Evolutionary conservation across 2,329 filamentous ascomycete species (phyloP).

Genomic region (Cordyceps fumosorosea): DNA sequence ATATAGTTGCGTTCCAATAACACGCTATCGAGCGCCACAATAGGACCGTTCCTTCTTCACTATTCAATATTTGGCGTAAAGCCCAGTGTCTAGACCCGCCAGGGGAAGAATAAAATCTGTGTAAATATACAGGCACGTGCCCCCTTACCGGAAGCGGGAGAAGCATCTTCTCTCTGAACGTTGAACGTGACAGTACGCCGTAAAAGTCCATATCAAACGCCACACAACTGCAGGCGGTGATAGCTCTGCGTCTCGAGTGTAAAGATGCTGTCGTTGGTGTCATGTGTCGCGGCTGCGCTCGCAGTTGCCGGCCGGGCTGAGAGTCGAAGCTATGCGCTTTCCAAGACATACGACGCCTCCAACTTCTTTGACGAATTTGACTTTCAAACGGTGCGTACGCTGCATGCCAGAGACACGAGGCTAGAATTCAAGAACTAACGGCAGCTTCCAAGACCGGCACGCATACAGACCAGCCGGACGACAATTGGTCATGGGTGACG

Average conservation of each 20-base stretch:
- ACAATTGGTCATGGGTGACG: constrained; percentile 56
- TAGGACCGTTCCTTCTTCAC: not conserved
- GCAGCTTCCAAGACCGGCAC: constrained; percentile 6
- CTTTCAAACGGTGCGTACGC: constrained; percentile 26
- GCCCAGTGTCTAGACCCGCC: not conserved
- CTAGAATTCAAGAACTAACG: not conserved
- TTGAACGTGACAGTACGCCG: not conserved
- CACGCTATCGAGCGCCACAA: not conserved
- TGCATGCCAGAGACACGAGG: not conserved
- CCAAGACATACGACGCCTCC: constrained; percentile 16
- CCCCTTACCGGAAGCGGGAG: not conserved
- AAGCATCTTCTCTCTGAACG: not conserved
- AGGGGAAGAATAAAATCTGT: not conserved
- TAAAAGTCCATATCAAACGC: not conserved
- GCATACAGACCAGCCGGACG: constrained; percentile 37
- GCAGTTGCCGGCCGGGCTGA: constrained; percentile 9
- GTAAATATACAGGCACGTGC: not conserved
- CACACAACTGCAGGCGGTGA: not conserved
- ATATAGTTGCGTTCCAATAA: not conserved
- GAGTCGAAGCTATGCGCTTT: constrained; percentile 14
- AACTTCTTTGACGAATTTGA: constrained; percentile 37
- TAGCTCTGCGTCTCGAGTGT: not conserved
- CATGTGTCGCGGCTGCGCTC: constrained; percentile 4
- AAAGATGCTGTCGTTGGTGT: not conserved
- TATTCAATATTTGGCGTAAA: not conserved